phyloP scores from a whole-genome alignment of 2,329 filamentous ascomycete species.

The Blumeriella jaapii region DNA sequence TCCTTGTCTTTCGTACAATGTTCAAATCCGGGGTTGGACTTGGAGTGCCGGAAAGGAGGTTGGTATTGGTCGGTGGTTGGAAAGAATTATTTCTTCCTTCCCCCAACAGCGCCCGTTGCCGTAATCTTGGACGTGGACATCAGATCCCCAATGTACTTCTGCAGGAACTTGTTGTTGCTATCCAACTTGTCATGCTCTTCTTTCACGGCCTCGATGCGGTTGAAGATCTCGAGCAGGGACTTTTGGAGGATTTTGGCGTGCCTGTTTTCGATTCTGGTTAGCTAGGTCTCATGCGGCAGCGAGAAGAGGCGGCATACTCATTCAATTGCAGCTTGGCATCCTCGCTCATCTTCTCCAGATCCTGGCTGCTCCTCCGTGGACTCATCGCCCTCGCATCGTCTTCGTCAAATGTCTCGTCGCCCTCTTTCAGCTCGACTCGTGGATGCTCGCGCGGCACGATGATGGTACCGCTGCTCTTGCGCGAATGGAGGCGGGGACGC shows the following conservation, averaged over 20 bases:
- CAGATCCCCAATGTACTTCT: conserved; percentile 94
- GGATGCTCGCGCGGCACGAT: conserved; percentile 69
- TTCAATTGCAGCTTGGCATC: conserved; percentile 59
- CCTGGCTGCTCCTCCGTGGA: conserved; percentile 78
- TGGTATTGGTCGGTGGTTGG: not conserved
- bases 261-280: conserved; percentile 34
- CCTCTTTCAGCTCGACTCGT: conserved; percentile 59
- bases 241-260: conserved; percentile 84
- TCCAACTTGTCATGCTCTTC: conserved; percentile 94
- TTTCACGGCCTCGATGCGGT: conserved; percentile 88
- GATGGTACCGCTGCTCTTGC: conserved; percentile 73
- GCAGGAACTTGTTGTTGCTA: conserved; percentile 91
- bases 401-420: conserved; percentile 57
- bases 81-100: conserved; percentile 18
- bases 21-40: too few relatives aligned
- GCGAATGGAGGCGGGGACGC: conserved; percentile 57
- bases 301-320: conserved; percentile 34
- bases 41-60: not conserved
- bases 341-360: conserved; percentile 76
- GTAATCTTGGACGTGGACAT: conserved; percentile 78
- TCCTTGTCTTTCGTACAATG: too few relatives aligned
- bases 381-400: conserved; percentile 93
- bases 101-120: conserved; percentile 29
- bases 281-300: not conserved
- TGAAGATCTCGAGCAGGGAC: conserved; percentile 78